These are phyloP conservation scores for Pinus taeda DNA, from an alignment of 75 land plant genomes.

Conservation along the genomic window DNA sequence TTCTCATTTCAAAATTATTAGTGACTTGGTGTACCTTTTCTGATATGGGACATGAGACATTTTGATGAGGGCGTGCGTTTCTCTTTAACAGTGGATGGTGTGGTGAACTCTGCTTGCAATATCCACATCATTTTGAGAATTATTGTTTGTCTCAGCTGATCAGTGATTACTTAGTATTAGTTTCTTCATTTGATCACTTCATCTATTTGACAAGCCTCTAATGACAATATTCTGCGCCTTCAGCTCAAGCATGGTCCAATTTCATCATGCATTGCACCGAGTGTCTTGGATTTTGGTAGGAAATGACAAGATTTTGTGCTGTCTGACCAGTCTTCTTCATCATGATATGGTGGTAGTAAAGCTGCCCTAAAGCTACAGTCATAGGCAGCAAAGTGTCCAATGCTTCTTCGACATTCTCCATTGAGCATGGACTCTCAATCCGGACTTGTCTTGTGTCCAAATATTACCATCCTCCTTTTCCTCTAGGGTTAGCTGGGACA, in stretches of 20 bases:
- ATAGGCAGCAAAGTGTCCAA: constrained; percentile 84
- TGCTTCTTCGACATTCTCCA: constrained; percentile 92
- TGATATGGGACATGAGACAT: too few relatives aligned
- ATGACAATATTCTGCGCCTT: constrained; percentile 81
- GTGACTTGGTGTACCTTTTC: too few relatives aligned
- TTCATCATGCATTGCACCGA: constrained; percentile 25
- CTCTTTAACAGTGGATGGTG: too few relatives aligned
- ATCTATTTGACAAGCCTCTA: constrained; percentile 47
- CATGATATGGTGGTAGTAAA: constrained; percentile 45
- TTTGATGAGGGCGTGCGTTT: too few relatives aligned
- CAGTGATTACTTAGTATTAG: too few relatives aligned
- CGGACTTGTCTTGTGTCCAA: constrained; percentile 75
- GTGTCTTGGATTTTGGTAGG: constrained; percentile 5
- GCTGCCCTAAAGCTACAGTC: constrained; percentile 56
- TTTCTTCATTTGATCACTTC: too few relatives aligned
- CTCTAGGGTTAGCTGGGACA: too few relatives aligned
- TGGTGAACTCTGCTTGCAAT: too few relatives aligned
- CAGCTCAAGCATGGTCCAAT: constrained; percentile 69
- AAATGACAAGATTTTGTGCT: constrained; percentile 23
- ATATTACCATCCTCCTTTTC: too few relatives aligned
- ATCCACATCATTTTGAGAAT: too few relatives aligned
- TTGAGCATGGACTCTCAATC: constrained; percentile 98
- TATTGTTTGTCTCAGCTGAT: too few relatives aligned
- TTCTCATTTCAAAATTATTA: too few relatives aligned
- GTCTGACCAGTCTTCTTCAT: constrained; percentile 72